Percentiles rank a stretch among this genome's conserved stretches.
Evolutionary conservation across 2,329 filamentous ascomycete genomes (phyloP).

Genomic region (Drechslerella coelobrocha): DNA sequence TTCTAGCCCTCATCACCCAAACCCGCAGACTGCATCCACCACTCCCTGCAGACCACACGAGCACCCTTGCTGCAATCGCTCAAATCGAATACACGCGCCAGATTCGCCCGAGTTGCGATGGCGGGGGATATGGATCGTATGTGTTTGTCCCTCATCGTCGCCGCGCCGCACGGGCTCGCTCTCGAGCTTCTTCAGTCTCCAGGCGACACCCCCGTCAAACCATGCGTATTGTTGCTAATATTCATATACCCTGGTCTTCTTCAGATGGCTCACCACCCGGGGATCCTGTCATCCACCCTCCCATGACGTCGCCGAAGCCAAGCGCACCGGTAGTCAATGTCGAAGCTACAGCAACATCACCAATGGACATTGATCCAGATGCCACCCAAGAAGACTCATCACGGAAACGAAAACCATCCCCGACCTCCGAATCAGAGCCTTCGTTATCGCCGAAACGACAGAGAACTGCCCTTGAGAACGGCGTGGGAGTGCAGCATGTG

Average conservation of each 20-base stretch:
- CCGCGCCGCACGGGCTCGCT: not conserved
- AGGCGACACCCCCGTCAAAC: too few relatives aligned
- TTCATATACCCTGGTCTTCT: too few relatives aligned
- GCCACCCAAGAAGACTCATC: not conserved
- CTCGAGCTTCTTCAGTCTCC: not conserved
- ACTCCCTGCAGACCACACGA: not conserved
- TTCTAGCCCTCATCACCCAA: constrained; percentile 6
- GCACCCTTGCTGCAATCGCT: too few relatives aligned
- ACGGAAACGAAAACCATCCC: constrained; percentile 24
- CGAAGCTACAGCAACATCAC: too few relatives aligned
- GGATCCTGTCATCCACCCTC: too few relatives aligned
- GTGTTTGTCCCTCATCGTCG: not conserved
- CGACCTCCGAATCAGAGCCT: not conserved
- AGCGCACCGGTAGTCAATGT: too few relatives aligned
- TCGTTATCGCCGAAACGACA: constrained; percentile 13
- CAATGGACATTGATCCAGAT: not conserved
- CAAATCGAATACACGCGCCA: too few relatives aligned
- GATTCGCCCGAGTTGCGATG: constrained; percentile 14
- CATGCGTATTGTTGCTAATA: too few relatives aligned
- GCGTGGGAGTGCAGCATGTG: not conserved
- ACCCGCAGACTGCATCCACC: not conserved
- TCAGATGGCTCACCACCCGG: too few relatives aligned
- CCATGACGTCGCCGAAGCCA: too few relatives aligned
- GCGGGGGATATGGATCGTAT: constrained; percentile 12
- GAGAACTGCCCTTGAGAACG: not conserved